Percentiles rank a stretch among this genome's conserved stretches.
Evolutionary conservation across 2,329 filamentous ascomycete genomes (phyloP).

Genomic region (Penicillium occitanis): DNA sequence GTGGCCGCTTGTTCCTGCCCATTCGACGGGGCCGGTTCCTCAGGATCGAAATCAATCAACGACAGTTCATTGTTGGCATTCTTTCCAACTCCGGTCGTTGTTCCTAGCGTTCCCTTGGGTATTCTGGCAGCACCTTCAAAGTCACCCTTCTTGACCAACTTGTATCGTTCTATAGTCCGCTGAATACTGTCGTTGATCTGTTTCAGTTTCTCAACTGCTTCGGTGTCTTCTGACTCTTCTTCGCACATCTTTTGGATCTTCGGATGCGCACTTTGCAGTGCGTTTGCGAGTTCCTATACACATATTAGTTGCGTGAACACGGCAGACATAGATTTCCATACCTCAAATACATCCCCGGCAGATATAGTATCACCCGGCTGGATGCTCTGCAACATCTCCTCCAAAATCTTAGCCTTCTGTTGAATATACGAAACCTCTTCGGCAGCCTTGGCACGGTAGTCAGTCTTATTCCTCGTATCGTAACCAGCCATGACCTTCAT

Average conservation of each 20-base stretch:
- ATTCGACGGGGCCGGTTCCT: conserved; percentile 43
- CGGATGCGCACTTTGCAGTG: conserved; percentile 88
- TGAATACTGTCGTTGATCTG: conserved; percentile 99
- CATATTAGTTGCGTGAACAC: background rate
- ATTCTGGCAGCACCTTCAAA: conserved; percentile 79
- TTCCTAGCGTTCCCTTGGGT: conserved; percentile 74
- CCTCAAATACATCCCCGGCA: conserved; percentile 68
- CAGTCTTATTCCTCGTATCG: conserved; percentile 91
- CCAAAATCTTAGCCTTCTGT: conserved; percentile 86
- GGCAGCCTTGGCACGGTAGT: conserved; percentile 95
- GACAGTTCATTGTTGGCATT: conserved; percentile 77
- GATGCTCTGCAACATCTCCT: conserved; percentile 87
- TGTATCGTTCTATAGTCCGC: conserved; percentile 91
- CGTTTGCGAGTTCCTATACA: conserved; percentile 74
- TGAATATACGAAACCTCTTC: conserved; percentile 94
- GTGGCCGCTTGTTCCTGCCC: conserved; percentile 52
- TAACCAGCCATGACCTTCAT: conserved; percentile 99
- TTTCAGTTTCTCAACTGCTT: conserved; percentile 90
- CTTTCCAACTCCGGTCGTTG: conserved; percentile 63
- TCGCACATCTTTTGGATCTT: conserved; percentile 99
- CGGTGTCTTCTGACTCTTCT: conserved; percentile 94
- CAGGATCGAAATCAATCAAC: conserved; percentile 81
- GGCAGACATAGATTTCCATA: conserved; percentile 30
- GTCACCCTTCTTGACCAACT: conserved; percentile 93
- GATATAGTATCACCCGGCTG: conserved; percentile 75